Evolutionary conservation across 169 alveolate species (phyloP).

Genomic region (Cryptosporidium baileyi): DNA sequence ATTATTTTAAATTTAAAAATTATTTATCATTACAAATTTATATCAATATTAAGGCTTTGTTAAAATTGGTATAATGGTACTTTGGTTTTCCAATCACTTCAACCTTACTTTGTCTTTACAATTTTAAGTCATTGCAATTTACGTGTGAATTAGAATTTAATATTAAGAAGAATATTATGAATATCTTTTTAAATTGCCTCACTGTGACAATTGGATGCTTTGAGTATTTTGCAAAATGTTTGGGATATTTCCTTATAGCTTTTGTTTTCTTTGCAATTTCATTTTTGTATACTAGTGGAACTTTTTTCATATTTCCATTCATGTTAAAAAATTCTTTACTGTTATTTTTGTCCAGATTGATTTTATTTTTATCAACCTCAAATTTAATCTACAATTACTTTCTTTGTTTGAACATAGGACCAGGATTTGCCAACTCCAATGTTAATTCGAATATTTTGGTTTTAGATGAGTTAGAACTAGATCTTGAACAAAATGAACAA

Average conservation of each 20-base stretch:
- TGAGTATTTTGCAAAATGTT: slow-evolving; percentile 38
- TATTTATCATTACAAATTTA: no score
- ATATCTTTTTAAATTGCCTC: not conserved
- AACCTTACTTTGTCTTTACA: not conserved
- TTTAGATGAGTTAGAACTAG: not conserved
- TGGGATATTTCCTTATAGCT: slow-evolving; percentile 50
- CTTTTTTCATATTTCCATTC: slow-evolving; percentile 48
- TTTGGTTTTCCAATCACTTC: not conserved
- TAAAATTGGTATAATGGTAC: no score
- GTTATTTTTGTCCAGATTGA: not conserved
- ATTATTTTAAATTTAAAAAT: no score
- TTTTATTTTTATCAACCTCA: slow-evolving; percentile 16
- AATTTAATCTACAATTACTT: slow-evolving; percentile 48
- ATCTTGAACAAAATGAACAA: not conserved
- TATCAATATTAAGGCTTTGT: no score
- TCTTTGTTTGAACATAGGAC: slow-evolving; percentile 6
- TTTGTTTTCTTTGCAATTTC: slow-evolving; percentile 46
- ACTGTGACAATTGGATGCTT: not conserved
- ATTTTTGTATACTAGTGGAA: slow-evolving; percentile 49
- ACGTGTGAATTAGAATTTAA: not conserved
- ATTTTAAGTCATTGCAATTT: not conserved
- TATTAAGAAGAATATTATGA: not conserved
- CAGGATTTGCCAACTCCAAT: slow-evolving; percentile 22
- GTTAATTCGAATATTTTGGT: not conserved
- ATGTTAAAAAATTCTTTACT: not conserved